phyloP scores from a whole-genome alignment of 2,329 filamentous ascomycete genomes.

The Fusarium sp. region DNA sequence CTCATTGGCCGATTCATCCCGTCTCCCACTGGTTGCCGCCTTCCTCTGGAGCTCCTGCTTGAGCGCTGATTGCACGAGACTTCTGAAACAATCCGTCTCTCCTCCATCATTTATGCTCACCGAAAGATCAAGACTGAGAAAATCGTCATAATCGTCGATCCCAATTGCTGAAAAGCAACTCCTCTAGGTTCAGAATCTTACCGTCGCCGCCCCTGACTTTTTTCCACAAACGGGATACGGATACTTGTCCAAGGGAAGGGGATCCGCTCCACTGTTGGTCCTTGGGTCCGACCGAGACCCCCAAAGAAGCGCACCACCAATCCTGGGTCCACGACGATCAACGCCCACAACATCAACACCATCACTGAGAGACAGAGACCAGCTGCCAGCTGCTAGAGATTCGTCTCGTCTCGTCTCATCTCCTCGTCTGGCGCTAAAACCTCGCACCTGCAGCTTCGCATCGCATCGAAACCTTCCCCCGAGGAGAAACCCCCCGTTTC shows the following conservation, averaged over 20 bases:
- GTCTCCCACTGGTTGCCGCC: slow-evolving; percentile 6
- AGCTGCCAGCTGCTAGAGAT: too few species aligned
- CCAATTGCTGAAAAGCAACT: slow-evolving; percentile 2
- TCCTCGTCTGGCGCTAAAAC: neutral
- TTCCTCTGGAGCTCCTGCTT: neutral
- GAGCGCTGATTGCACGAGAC: neutral
- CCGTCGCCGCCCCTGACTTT: slow-evolving; percentile 19
- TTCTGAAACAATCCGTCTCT: slow-evolving; percentile 4
- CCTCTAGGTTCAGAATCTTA: slow-evolving; percentile 18
- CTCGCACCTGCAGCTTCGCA: neutral
- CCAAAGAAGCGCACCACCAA: slow-evolving; percentile 2
- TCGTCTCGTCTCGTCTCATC: neutral
- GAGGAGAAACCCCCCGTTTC: neutral
- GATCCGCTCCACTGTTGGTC: slow-evolving; percentile 16
- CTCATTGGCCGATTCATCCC: neutral
- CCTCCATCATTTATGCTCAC: slow-evolving; percentile 10
- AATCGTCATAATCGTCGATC: slow-evolving; percentile 35
- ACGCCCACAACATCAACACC: neutral
- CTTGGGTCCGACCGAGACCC: slow-evolving; percentile 1
- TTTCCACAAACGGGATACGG: neutral
- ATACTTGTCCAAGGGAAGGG: too few species aligned
- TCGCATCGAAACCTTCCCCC: neutral
- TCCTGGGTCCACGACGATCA: neutral
- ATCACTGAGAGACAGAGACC: too few species aligned
- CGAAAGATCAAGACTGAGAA: slow-evolving; percentile 15